Percentiles rank a stretch among this genome's conserved stretches.
These are phyloP conservation scores for Solanum pinnatisectum DNA, from an alignment of 257 asterid genomes.

Conservation along the genomic window DNA sequence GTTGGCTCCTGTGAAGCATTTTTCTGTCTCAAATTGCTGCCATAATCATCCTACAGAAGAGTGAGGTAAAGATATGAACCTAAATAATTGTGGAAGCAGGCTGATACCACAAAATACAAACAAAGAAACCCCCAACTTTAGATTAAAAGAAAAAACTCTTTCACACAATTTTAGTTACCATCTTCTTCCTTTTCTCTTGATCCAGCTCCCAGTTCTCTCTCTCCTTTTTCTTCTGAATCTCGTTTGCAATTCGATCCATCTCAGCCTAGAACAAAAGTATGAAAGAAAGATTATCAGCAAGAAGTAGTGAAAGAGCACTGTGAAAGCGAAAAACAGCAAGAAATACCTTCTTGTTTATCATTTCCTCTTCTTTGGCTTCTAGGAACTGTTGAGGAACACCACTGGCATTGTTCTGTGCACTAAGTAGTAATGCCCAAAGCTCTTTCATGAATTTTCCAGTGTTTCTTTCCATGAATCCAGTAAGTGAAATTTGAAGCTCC, in stretches of 20 bases:
- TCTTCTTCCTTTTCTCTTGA: conserved; percentile 48
- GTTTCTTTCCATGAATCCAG: conserved; percentile 99
- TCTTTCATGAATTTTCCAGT: conserved; percentile 98
- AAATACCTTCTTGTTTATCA: conserved; percentile 65
- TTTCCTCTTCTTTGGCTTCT: conserved; percentile 97
- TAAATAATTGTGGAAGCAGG: conserved; percentile 95
- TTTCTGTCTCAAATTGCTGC: conserved; percentile 27
- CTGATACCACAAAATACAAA: conserved; percentile 66
- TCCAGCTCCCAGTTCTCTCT: conserved; percentile 59
- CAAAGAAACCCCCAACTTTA: conserved; percentile 23
- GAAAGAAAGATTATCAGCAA: neutral
- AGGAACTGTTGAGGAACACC: conserved; percentile 96
- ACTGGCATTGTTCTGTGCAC: conserved; percentile 86
- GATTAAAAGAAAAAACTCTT: conserved; percentile 20
- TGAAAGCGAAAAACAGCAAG: neutral
- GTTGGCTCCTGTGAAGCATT: conserved; percentile 28
- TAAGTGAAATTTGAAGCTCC: conserved; percentile 79
- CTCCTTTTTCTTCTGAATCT: conserved; percentile 72
- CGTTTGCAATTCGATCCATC: conserved; percentile 70
- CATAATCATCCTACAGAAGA: conserved; percentile 91
- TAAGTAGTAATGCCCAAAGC: conserved; percentile 80
- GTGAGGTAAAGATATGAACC: conserved; percentile 97
- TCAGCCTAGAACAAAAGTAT: conserved; percentile 51
- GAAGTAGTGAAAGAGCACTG: neutral
- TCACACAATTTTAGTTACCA: conserved; percentile 47